Conservation (phyloP, 768 basidiomycete genomes). For the Fomitopsis pulvina region DNA sequence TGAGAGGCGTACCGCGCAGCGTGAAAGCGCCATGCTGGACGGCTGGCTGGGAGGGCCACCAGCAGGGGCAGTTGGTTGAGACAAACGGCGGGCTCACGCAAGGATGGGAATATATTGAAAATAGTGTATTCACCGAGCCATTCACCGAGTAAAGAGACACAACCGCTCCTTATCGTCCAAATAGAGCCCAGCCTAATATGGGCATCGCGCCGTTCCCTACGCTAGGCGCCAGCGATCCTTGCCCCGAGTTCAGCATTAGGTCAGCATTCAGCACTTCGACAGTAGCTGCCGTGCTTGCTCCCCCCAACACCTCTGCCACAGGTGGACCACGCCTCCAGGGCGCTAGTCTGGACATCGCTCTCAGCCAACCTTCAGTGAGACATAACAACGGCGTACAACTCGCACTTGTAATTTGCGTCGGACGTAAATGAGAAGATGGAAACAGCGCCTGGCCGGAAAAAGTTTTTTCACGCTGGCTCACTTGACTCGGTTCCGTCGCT, state of each 20-base stretch:
- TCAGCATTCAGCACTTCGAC: no score
- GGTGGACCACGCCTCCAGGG: no score
- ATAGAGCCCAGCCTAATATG: slow-evolving; percentile 12
- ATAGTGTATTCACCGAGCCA: slow-evolving; percentile 29
- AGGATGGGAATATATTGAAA: slow-evolving; percentile 12
- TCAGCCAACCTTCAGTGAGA: no score
- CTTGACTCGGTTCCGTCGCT: slow-evolving; percentile 19
- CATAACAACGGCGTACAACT: no score
- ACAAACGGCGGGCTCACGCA: neutral
- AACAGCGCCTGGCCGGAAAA: slow-evolving; percentile 13
- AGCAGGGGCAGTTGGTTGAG: neutral
- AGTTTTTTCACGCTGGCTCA: slow-evolving; percentile 16
- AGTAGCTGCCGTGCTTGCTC: no score
- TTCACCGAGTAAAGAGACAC: slow-evolving; percentile 26
- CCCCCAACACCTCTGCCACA: no score
- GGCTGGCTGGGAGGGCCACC: slow-evolving; percentile 6
- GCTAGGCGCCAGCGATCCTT: neutral
- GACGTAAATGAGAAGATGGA: neutral
- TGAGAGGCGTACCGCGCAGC: slow-evolving; percentile 11
- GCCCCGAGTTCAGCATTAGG: no score
- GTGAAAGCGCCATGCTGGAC: slow-evolving; percentile 16
- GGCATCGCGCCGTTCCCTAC: slow-evolving; percentile 12
- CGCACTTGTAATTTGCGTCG: no score
- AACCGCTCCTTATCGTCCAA: slow-evolving; percentile 20
- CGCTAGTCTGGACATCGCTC: no score